phyloP scores from a whole-genome alignment of 1,284 basidiomycete species.

The Trichosporon coremiiforme region DNA sequence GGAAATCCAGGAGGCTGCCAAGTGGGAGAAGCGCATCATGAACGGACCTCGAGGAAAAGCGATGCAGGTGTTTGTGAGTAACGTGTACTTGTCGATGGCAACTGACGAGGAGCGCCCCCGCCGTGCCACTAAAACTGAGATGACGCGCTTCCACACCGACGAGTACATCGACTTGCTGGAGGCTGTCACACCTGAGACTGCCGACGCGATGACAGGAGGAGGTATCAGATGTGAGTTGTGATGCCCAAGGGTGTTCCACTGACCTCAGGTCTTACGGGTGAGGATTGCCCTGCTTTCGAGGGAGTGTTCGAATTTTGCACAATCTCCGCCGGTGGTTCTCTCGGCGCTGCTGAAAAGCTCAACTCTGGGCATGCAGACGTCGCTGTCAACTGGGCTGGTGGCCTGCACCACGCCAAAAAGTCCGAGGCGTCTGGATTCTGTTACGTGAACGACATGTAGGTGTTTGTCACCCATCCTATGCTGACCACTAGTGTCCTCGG shows the following conservation, averaged over 20 bases:
- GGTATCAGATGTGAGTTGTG: slow-evolving; percentile 73
- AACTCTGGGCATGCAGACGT: slow-evolving; percentile 84
- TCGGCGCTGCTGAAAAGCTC: slow-evolving; percentile 79
- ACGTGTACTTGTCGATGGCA: not conserved
- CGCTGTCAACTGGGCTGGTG: slow-evolving; percentile 96
- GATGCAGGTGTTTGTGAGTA: slow-evolving; percentile 83
- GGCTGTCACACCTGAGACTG: slow-evolving; percentile 84
- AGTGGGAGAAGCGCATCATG: slow-evolving; percentile 40
- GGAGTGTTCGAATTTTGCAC: slow-evolving; percentile 97
- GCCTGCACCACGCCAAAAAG: slow-evolving; percentile 97
- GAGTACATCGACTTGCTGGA: slow-evolving; percentile 93
- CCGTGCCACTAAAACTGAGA: slow-evolving; percentile 75
- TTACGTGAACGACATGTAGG: slow-evolving; percentile 82
- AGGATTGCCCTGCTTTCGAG: slow-evolving; percentile 96
- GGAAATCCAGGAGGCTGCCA: slow-evolving; percentile 35
- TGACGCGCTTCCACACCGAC: slow-evolving; percentile 95
- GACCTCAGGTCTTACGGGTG: slow-evolving; percentile 74
- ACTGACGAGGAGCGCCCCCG: slow-evolving; percentile 66
- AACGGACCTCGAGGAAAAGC: slow-evolving; percentile 54
- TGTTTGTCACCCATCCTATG: not conserved
- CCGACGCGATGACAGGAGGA: slow-evolving; percentile 77
- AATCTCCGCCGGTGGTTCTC: slow-evolving; percentile 92
- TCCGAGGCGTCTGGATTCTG: slow-evolving; percentile 95
- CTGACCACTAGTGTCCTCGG: slow-evolving; percentile 70
- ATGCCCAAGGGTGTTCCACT: not conserved